These are phyloP conservation scores for Metschnikowia hibisci DNA, from an alignment of 805 yeast genomes.

Conservation along the genomic window DNA sequence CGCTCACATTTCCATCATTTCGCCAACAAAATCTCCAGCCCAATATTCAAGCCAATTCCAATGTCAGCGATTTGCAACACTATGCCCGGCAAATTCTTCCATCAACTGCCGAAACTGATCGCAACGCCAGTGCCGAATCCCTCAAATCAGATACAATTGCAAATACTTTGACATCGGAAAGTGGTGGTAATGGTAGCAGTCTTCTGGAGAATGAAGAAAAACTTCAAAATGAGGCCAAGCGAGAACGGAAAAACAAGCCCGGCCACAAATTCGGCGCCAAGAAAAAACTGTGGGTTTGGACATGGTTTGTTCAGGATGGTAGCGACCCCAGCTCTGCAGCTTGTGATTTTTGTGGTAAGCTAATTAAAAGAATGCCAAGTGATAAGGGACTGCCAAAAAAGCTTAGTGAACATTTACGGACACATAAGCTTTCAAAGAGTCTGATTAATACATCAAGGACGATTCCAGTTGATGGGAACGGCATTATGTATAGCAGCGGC, in stretches of 20 bases:
- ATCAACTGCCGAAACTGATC: not conserved
- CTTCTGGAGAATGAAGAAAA: slow-evolving; percentile 2
- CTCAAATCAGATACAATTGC: not conserved
- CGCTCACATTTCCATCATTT: slow-evolving; percentile 23
- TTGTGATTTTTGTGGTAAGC: slow-evolving; percentile 52
- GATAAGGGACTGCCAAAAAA: slow-evolving; percentile 62
- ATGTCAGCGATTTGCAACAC: slow-evolving; percentile 10
- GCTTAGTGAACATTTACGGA: slow-evolving; percentile 51
- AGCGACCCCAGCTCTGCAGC: slow-evolving; percentile 47
- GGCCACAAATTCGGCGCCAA: slow-evolving; percentile 59
- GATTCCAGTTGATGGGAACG: slow-evolving; percentile 37
- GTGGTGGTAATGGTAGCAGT: not conserved
- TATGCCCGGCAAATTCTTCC: slow-evolving; percentile 9
- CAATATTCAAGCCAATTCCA: slow-evolving; percentile 8
- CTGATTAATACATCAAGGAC: slow-evolving; percentile 40
- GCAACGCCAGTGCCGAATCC: slow-evolving; percentile 2
- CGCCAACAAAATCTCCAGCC: slow-evolving; percentile 16
- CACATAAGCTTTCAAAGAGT: slow-evolving; percentile 45
- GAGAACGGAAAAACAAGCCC: slow-evolving; percentile 42
- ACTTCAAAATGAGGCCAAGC: slow-evolving; percentile 13
- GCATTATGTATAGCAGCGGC: slow-evolving; percentile 30
- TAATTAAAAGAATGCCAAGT: slow-evolving; percentile 43
- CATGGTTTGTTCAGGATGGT: slow-evolving; percentile 53
- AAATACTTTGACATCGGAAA: slow-evolving; percentile 1
- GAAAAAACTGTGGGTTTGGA: slow-evolving; percentile 62